Conservation (phyloP, 148 eudicot genomes). For the Oxyria digyna region DNA sequence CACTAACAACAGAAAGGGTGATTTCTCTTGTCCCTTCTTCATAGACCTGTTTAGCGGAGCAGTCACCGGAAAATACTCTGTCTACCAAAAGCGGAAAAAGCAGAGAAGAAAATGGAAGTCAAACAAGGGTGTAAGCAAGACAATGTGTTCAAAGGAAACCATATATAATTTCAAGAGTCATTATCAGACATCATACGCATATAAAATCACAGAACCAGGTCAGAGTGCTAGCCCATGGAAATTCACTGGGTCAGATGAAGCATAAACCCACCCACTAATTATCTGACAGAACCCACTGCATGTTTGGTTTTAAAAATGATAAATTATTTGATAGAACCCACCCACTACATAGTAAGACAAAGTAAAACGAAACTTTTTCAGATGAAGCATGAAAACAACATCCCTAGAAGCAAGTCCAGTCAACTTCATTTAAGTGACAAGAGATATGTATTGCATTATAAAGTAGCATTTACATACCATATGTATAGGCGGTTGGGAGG, state of each 20-base stretch:
- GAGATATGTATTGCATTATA: neutral
- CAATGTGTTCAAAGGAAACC: neutral
- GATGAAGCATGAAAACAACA: neutral
- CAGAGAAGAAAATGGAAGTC: conserved; percentile 1
- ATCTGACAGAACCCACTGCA: too few species aligned
- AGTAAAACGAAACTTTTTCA: neutral
- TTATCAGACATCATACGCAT: too few species aligned
- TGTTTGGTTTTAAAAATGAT: neutral
- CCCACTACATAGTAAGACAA: neutral
- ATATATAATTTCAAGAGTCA: neutral
- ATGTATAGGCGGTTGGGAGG: conserved; percentile 78
- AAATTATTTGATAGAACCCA: neutral
- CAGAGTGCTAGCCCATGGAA: neutral
- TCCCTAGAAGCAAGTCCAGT: neutral
- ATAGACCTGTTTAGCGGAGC: conserved; percentile 65
- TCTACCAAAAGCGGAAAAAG: conserved; percentile 31
- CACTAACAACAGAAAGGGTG: conserved; percentile 86
- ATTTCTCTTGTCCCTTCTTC: conserved; percentile 80
- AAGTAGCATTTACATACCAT: conserved; percentile 35
- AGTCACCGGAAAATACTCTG: conserved; percentile 84
- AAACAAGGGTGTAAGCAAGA: neutral
- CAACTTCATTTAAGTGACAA: neutral
- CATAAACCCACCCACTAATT: too few species aligned
- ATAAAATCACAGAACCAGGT: neutral
- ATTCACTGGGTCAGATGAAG: neutral